A percentile compares a stretch with the other conserved stretches of the same genome.
These are phyloP conservation scores for Trypanosoma boissoni DNA, from an alignment of 208 protist species.

Conservation along the genomic window DNA sequence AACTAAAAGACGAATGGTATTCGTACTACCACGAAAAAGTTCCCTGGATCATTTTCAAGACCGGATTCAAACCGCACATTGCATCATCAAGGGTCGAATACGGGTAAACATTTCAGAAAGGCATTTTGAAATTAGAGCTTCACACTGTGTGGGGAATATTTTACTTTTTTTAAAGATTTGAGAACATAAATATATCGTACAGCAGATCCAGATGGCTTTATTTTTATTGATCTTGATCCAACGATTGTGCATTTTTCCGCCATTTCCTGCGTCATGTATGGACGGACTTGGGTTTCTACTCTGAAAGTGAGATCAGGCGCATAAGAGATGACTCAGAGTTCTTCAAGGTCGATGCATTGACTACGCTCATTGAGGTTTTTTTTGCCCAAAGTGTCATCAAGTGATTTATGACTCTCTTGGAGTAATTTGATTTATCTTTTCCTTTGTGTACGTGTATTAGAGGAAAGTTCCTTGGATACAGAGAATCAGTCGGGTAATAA, in stretches of 20 bases:
- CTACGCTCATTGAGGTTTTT: slow-evolving; percentile 8
- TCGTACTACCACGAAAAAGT: background rate
- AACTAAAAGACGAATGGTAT: background rate
- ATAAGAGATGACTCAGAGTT: background rate
- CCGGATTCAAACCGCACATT: background rate
- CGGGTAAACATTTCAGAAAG: background rate
- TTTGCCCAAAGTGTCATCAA: too few relatives aligned
- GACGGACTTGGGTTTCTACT: background rate
- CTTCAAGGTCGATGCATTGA: background rate
- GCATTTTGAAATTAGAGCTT: background rate
- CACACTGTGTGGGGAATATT: background rate
- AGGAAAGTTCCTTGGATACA: too few relatives aligned
- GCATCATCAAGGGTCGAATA: background rate
- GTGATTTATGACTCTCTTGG: too few relatives aligned
- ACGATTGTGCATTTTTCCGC: background rate
- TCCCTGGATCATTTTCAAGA: background rate
- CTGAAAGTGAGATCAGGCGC: background rate
- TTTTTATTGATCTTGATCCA: background rate
- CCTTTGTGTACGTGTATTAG: too few relatives aligned
- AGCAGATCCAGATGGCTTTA: background rate
- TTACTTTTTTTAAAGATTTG: background rate
- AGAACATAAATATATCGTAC: background rate
- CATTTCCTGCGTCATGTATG: background rate
- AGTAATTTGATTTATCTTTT: too few relatives aligned
- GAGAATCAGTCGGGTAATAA: too few relatives aligned